These are phyloP conservation scores for Macrophomina pseudophaseolina DNA, from an alignment of 2,329 filamentous ascomycete species.

Conservation along the genomic window DNA sequence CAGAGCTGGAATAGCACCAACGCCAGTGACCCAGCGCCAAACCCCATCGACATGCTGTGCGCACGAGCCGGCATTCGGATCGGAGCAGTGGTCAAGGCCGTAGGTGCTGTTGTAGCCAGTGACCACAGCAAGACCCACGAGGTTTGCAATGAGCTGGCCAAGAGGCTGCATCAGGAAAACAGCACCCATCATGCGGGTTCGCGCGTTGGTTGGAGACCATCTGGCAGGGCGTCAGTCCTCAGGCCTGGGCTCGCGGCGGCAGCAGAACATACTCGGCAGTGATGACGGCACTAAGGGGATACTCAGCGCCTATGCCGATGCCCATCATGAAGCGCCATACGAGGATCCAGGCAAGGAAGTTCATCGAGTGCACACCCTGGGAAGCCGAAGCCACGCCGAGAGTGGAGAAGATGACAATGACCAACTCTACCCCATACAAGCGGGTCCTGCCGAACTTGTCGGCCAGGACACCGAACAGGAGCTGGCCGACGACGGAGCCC, in stretches of 20 bases:
- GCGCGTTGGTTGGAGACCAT: slow-evolving; percentile 16
- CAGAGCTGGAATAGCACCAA: slow-evolving; percentile 46
- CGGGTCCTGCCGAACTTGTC: slow-evolving; percentile 45
- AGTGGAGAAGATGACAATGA: slow-evolving; percentile 48
- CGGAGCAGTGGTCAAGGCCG: slow-evolving; percentile 1
- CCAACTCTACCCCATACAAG: slow-evolving; percentile 48
- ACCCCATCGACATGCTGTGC: slow-evolving; percentile 37
- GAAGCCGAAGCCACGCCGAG: slow-evolving; percentile 47
- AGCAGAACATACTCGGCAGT: slow-evolving; percentile 36
- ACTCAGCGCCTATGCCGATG: slow-evolving; percentile 46
- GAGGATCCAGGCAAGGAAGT: slow-evolving; percentile 46
- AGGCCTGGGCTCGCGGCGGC: not conserved
- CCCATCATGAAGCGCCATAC: slow-evolving; percentile 49
- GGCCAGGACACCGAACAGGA: slow-evolving; percentile 46
- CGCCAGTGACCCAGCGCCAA: slow-evolving; percentile 42
- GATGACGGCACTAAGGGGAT: slow-evolving; percentile 46
- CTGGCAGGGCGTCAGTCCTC: not conserved
- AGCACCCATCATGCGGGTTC: slow-evolving; percentile 48
- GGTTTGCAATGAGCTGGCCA: slow-evolving; percentile 39
- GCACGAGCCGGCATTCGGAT: slow-evolving; percentile 32
- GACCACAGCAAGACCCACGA: slow-evolving; percentile 26
- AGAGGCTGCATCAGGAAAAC: slow-evolving; percentile 51
- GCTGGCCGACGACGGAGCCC: slow-evolving; percentile 46
- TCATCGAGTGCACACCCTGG: slow-evolving; percentile 43
- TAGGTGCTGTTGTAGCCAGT: slow-evolving; percentile 22